phyloP scores from a whole-genome alignment of 2,329 filamentous ascomycete species.

The Leptographium procerum region DNA sequence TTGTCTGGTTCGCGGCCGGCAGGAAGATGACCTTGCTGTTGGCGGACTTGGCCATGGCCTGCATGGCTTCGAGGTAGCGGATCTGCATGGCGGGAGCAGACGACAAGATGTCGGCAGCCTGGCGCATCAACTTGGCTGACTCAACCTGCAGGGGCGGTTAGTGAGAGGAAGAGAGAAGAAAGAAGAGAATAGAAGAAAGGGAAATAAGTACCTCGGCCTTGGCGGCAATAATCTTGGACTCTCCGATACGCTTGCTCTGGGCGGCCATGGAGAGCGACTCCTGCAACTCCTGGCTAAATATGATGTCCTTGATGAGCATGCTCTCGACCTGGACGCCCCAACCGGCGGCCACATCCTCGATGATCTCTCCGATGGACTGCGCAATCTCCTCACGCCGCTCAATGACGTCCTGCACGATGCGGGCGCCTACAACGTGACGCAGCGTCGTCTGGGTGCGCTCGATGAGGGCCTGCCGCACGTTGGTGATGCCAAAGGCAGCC shows the following conservation, averaged over 20 bases:
- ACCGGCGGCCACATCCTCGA: constrained; percentile 83
- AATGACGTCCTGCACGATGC: constrained; percentile 94
- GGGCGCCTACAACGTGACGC: constrained; percentile 89
- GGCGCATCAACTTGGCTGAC: constrained; percentile 82
- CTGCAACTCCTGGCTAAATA: constrained; percentile 91
- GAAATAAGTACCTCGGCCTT: constrained; percentile 54
- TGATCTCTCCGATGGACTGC: constrained; percentile 89
- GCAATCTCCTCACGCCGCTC: constrained; percentile 97
- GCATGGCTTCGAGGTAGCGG: constrained; percentile 96
- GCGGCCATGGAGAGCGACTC: constrained; percentile 96
- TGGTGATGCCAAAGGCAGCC: constrained; percentile 90
- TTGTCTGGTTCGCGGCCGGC: constrained; percentile 53
- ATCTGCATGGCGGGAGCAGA: constrained; percentile 97
- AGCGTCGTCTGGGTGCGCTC: constrained; percentile 94
- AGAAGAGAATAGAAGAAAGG: background rate
- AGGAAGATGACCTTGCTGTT: constrained; percentile 83
- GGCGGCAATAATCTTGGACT: constrained; percentile 95
- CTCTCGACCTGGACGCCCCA: constrained; percentile 97
- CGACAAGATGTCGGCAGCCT: constrained; percentile 86
- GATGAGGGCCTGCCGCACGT: constrained; percentile 89
- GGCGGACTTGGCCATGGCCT: constrained; percentile 90
- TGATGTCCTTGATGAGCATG: constrained; percentile 99
- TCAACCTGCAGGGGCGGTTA: constrained; percentile 51
- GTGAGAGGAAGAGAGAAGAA: background rate
- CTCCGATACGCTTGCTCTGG: constrained; percentile 95